Conservation (phyloP, 2,329 filamentous ascomycete genomes). For the Cercospora sp. region DNA sequence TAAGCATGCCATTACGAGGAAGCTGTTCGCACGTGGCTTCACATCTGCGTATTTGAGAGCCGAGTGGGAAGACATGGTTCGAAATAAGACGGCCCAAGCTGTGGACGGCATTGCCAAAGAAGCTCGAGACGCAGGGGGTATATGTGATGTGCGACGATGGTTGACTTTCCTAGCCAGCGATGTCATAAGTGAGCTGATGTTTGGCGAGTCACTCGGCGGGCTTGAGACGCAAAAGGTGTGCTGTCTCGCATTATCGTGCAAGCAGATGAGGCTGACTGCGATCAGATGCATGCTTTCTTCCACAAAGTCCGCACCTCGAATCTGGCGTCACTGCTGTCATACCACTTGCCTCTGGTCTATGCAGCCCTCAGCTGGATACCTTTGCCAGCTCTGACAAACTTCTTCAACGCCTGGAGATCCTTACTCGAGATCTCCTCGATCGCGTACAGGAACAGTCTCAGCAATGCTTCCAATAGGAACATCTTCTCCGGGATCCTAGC, state of each 20-base stretch:
- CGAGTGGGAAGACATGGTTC: slow-evolving; percentile 41
- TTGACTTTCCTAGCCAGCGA: slow-evolving; percentile 45
- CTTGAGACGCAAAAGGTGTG: slow-evolving; percentile 38
- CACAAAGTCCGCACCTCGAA: slow-evolving; percentile 1
- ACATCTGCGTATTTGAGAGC: slow-evolving; percentile 38
- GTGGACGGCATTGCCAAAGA: slow-evolving; percentile 36
- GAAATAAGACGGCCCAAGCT: slow-evolving; percentile 35
- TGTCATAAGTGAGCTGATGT: slow-evolving; percentile 41
- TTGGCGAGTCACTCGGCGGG: slow-evolving; percentile 44
- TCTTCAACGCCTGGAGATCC: slow-evolving; percentile 1
- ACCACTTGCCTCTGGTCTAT: neutral
- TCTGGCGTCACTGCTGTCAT: neutral
- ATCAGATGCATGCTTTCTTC: slow-evolving; percentile 19
- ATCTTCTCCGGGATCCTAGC: neutral
- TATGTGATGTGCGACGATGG: slow-evolving; percentile 44
- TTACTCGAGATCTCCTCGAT: slow-evolving; percentile 4
- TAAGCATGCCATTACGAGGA: slow-evolving; percentile 39
- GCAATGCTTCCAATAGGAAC: slow-evolving; percentile 2
- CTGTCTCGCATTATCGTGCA: no score
- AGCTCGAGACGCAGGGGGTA: slow-evolving; percentile 22
- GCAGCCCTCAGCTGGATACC: neutral
- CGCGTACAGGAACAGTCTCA: slow-evolving; percentile 6
- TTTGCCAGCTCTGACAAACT: neutral
- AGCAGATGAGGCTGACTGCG: neutral
- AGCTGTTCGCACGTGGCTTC: slow-evolving; percentile 41